Percentiles rank a stretch among this genome's conserved stretches.
These are phyloP conservation scores for Hymenoscyphus infarciens DNA, from an alignment of 2,329 filamentous ascomycete genomes.

Conservation along the genomic window DNA sequence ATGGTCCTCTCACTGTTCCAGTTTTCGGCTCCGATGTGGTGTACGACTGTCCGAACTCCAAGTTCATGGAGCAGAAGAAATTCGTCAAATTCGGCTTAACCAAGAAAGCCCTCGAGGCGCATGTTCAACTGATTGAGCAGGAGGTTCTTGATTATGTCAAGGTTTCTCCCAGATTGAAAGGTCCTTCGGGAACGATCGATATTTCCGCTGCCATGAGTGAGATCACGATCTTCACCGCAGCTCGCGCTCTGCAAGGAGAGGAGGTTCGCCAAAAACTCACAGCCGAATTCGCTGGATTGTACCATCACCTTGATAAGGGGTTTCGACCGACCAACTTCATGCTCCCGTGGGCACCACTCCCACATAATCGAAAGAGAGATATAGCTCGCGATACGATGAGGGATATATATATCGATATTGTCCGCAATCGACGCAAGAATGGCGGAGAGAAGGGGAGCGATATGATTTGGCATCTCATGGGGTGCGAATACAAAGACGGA, in stretches of 20 bases:
- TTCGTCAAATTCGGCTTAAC: conserved; percentile 78
- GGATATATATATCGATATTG: conserved; percentile 75
- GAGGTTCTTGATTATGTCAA: conserved; percentile 72
- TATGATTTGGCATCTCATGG: conserved; percentile 71
- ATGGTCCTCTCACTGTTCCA: conserved; percentile 66
- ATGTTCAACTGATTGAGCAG: conserved; percentile 70
- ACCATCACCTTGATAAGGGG: conserved; percentile 83
- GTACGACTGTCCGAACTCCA: conserved; percentile 83
- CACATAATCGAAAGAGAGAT: conserved; percentile 77
- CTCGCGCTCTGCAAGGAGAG: conserved; percentile 76
- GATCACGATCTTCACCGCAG: conserved; percentile 84
- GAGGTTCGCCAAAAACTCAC: conserved; percentile 77
- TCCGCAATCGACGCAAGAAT: conserved; percentile 60
- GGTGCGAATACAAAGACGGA: conserved; percentile 67
- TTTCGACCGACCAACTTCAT: conserved; percentile 86
- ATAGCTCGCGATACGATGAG: conserved; percentile 74
- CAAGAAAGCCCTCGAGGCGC: conserved; percentile 64
- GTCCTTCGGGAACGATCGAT: conserved; percentile 62
- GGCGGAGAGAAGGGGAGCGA: conserved; percentile 49
- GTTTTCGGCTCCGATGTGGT: conserved; percentile 80
- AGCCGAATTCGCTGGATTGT: conserved; percentile 71
- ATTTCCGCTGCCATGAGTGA: conserved; percentile 76
- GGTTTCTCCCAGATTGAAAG: conserved; percentile 60
- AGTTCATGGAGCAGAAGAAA: conserved; percentile 94
- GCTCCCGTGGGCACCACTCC: conserved; percentile 78